Conservation (phyloP, 2,329 filamentous ascomycete species). For the Fusarium irregulare region DNA sequence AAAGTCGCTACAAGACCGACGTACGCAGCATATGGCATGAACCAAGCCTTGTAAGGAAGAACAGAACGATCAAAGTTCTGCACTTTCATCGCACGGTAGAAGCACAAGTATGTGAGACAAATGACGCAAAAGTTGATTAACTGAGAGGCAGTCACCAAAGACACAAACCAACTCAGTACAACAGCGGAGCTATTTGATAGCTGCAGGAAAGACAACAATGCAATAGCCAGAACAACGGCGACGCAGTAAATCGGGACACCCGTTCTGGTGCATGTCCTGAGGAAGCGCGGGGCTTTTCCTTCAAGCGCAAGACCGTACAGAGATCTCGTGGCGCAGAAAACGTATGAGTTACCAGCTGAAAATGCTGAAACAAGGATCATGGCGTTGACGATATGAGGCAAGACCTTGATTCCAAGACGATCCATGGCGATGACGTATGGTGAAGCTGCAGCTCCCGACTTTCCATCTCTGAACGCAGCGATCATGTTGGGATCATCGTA, state of each 20-base stretch:
- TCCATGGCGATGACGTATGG: slow-evolving; percentile 77
- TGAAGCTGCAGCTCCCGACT: slow-evolving; percentile 76
- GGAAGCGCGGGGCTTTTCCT: slow-evolving; percentile 70
- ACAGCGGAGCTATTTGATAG: slow-evolving; percentile 72
- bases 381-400: slow-evolving; percentile 80
- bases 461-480: slow-evolving; percentile 67
- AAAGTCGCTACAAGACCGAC: slow-evolving; percentile 71
- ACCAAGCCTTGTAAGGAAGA: slow-evolving; percentile 75
- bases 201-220: slow-evolving; percentile 79
- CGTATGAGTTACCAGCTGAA: slow-evolving; percentile 73
- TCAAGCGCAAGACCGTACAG: slow-evolving; percentile 76
- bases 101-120: slow-evolving; percentile 77
- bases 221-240: slow-evolving; percentile 71
- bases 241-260: slow-evolving; percentile 84
- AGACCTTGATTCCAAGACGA: slow-evolving; percentile 68
- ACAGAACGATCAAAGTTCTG: slow-evolving; percentile 75
- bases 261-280: slow-evolving; percentile 69
- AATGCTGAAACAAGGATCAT: slow-evolving; percentile 75
- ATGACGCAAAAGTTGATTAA: slow-evolving; percentile 79
- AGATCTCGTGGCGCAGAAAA: slow-evolving; percentile 75
- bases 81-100: slow-evolving; percentile 73
- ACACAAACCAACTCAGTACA: slow-evolving; percentile 79
- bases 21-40: slow-evolving; percentile 79
- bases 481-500: slow-evolving; percentile 73
- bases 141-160: slow-evolving; percentile 75